A percentile compares a stretch with the other conserved stretches of the same genome.
Evolutionary conservation across 192 early-diverging fungal species (phyloP).

Genomic region (Dissophora globulifera): DNA sequence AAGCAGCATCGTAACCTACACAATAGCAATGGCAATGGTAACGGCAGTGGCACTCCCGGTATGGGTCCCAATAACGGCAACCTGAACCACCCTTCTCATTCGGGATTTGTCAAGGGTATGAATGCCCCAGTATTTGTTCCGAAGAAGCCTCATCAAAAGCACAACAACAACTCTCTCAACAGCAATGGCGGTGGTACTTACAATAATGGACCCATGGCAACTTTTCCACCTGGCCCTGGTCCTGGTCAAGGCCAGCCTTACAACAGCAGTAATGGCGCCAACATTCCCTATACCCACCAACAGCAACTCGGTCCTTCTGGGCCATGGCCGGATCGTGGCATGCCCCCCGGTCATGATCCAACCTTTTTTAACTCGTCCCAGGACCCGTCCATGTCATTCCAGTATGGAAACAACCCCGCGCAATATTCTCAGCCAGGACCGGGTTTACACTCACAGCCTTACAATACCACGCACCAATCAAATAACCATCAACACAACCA

Average conservation of each 20-base stretch:
- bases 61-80: constrained; percentile 5
- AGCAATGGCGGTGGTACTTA: not conserved
- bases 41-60: not conserved
- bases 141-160: constrained; percentile 27
- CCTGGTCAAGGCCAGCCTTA: constrained; percentile 1
- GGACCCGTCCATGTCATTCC: constrained; percentile 3
- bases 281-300: constrained; percentile 30
- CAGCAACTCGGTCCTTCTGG: constrained; percentile 7
- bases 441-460: constrained; percentile 6
- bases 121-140: constrained; percentile 21
- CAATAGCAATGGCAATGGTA: not conserved
- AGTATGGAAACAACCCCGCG: constrained; percentile 4
- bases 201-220: constrained; percentile 12
- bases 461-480: constrained; percentile 10
- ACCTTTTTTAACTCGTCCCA: constrained; percentile 3
- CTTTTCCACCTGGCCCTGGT: constrained; percentile 9
- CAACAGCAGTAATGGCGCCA: constrained; percentile 18
- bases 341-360: constrained; percentile 23
- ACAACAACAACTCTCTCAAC: not conserved
- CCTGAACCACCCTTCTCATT: not conserved
- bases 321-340: constrained; percentile 30
- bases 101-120: constrained; percentile 25
- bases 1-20: constrained; percentile 18
- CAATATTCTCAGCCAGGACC: constrained; percentile 15
- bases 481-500: not conserved